Conservation (phyloP, 2,329 filamentous ascomycete genomes). For the Venturia pyrina region DNA sequence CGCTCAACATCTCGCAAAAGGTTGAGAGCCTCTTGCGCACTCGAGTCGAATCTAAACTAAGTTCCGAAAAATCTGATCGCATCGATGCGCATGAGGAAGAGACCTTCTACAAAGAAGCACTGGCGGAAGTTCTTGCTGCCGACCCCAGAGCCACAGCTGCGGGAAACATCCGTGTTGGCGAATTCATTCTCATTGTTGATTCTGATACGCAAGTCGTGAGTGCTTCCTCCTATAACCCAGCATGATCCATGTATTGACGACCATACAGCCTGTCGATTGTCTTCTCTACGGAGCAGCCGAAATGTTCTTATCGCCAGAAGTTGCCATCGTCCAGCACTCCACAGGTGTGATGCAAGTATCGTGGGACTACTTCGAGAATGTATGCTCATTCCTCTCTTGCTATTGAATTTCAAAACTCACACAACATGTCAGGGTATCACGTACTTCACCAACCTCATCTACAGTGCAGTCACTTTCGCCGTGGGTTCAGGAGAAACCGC, state of each 20-base stretch:
- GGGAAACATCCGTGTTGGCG: conserved; percentile 51
- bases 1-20: conserved; percentile 49
- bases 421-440: conserved; percentile 9
- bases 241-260: conserved; percentile 27
- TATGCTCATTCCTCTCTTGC: too few relatives aligned
- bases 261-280: conserved; percentile 54
- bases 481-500: conserved; percentile 15
- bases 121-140: conserved; percentile 38
- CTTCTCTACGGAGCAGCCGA: conserved; percentile 60
- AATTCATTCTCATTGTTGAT: conserved; percentile 39
- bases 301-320: conserved; percentile 60
- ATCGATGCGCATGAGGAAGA: too few relatives aligned
- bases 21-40: conserved; percentile 36
- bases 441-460: conserved; percentile 17
- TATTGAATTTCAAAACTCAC: too few relatives aligned
- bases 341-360: conserved; percentile 61
- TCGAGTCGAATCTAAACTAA: too few relatives aligned
- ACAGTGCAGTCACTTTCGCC: conserved; percentile 13
- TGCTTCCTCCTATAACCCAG: too few relatives aligned
- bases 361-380: too few relatives aligned
- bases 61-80: conserved; percentile 18
- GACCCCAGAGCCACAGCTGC: conserved; percentile 47
- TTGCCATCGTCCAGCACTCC: conserved; percentile 61
- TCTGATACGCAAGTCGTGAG: too few relatives aligned
- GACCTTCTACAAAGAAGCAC: too few relatives aligned